A percentile compares a stretch with the other conserved stretches of the same genome.
phyloP scores from a whole-genome alignment of 306 rosid species.

The Sicyos edulis region DNA sequence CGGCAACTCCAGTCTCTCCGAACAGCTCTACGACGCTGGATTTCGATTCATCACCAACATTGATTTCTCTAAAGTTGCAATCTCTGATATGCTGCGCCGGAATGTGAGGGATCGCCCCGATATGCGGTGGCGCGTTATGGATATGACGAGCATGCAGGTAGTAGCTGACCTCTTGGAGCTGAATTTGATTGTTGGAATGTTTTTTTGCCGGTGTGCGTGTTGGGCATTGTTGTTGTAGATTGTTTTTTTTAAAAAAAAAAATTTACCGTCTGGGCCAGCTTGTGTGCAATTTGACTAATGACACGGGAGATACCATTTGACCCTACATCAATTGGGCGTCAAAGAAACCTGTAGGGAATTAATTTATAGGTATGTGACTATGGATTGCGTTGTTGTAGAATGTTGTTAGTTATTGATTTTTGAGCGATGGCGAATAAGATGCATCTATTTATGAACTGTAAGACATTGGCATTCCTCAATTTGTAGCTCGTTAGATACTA shows the following conservation, averaged over 20 bases:
- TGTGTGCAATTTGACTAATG: too few relatives aligned
- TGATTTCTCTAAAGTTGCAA: constrained; percentile 86
- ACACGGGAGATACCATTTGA: too few relatives aligned
- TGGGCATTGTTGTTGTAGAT: constrained; percentile 4
- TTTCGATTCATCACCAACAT: constrained; percentile 53
- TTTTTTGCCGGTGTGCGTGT: background rate
- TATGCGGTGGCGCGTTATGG: constrained; percentile 98
- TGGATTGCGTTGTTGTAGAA: background rate
- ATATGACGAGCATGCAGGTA: constrained; percentile 86
- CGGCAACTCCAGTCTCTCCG: constrained; percentile 87
- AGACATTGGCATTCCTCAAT: background rate
- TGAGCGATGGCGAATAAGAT: background rate
- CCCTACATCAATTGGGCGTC: too few relatives aligned
- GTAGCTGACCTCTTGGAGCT: constrained; percentile 22
- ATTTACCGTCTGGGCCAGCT: too few relatives aligned
- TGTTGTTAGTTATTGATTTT: background rate
- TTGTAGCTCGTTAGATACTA: background rate
- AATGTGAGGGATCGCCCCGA: constrained; percentile 70
- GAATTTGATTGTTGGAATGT: background rate
- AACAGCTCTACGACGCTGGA: constrained; percentile 77
- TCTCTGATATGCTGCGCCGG: constrained; percentile 86
- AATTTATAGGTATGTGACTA: too few relatives aligned
- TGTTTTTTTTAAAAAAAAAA: background rate
- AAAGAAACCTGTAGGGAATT: too few relatives aligned
- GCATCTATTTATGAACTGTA: background rate